Conservation (phyloP, 768 basidiomycete species). For the Serpula lacrymans region DNA sequence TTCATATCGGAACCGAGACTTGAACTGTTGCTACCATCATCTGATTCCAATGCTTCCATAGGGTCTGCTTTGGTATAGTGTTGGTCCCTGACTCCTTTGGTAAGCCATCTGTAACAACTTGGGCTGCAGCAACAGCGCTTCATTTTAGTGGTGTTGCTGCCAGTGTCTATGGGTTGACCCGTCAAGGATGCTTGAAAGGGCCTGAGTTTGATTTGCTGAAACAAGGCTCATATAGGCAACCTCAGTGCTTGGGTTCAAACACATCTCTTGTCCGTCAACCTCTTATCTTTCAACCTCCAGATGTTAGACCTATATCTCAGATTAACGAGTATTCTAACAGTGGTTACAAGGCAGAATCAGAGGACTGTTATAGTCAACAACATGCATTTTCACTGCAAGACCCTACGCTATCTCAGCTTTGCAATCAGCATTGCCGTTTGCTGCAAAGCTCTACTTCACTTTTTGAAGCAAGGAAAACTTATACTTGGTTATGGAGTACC, state of each 20-base stretch:
- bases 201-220: slow-evolving; percentile 39
- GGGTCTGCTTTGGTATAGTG: no score
- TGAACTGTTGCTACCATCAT: no score
- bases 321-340: slow-evolving; percentile 70
- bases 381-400: slow-evolving; percentile 54
- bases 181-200: slow-evolving; percentile 50
- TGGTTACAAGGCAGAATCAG: slow-evolving; percentile 67
- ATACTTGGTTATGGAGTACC: slow-evolving; percentile 99
- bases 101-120: no score
- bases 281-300: slow-evolving; percentile 52
- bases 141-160: no score
- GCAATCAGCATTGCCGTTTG: slow-evolving; percentile 96
- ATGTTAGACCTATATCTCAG: slow-evolving; percentile 48
- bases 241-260: slow-evolving; percentile 45
- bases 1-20: no score
- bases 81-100: no score
- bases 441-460: slow-evolving; percentile 96
- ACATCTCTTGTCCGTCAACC: slow-evolving; percentile 71
- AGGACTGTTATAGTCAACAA: slow-evolving; percentile 57
- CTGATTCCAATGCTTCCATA: no score
- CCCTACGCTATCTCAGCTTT: slow-evolving; percentile 28
- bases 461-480: slow-evolving; percentile 99
- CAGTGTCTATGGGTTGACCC: no score
- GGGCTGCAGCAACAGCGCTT: no score
- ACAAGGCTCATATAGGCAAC: slow-evolving; percentile 47